Evolutionary conservation across 768 basidiomycete genomes (phyloP).

Genomic region (Lyophyllum decastes): DNA sequence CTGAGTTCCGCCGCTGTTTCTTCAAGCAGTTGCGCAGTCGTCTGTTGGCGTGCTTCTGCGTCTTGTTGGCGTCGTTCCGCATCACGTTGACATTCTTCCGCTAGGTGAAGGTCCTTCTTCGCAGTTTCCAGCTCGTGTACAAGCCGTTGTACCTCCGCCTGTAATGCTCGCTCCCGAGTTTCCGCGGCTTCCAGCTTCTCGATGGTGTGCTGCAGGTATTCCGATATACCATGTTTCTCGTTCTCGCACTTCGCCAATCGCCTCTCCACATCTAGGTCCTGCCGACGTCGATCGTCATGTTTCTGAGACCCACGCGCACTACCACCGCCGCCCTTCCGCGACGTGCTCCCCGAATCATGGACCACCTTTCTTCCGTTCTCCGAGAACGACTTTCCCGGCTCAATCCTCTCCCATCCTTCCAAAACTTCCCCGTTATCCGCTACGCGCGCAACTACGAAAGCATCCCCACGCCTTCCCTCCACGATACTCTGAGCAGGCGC

Average conservation of each 20-base stretch:
- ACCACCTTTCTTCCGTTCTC: neutral
- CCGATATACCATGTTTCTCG: conserved; percentile 8
- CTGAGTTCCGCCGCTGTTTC: conserved; percentile 39
- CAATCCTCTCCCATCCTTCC: neutral
- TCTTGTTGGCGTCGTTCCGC: too few species aligned
- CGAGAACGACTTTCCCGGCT: too few species aligned
- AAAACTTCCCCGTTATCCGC: neutral
- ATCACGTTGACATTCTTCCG: conserved; percentile 18
- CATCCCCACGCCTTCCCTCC: neutral
- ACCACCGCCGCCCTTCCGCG: neutral
- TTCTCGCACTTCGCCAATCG: conserved; percentile 6
- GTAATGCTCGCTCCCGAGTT: conserved; percentile 6
- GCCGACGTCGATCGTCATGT: neutral
- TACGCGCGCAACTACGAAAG: neutral
- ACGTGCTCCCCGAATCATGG: neutral
- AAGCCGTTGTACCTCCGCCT: neutral
- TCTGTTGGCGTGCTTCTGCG: conserved; percentile 19
- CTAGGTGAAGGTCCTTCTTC: conserved; percentile 13
- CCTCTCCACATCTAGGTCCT: neutral
- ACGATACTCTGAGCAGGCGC: neutral
- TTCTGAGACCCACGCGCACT: neutral
- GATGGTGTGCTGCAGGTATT: neutral
- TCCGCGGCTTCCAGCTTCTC: neutral
- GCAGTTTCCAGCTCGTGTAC: neutral
- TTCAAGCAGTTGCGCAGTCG: conserved; percentile 23